Base-by-base conservation (phyloP, 371 early-diverging fungal species). In the Batkoa obscura region DNA sequence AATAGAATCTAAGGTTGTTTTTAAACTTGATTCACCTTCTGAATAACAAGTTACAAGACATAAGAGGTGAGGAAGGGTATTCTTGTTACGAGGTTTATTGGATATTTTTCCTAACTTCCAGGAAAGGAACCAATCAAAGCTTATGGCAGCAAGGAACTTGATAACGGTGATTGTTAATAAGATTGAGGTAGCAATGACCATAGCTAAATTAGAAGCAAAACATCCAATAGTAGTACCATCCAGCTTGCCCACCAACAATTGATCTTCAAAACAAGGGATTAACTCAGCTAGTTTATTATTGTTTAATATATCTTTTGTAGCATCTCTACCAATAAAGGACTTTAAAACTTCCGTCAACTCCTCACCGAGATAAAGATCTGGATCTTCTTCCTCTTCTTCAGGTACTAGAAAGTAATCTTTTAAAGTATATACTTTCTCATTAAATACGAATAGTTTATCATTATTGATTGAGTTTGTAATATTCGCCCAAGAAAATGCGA, bases 1-100 rank as follows among this genome's bases (percentile, higher is more conserved):
- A 13, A 98, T 69, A 33, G 92, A 91, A 61, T 93, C 88, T 51
- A 97, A 73, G 1, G 98, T 97, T 13, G 79, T 78, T 30, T 81
- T 75, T 13, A 97, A 68, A 12, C 86, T 83, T 31, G 81, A 84
- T 65, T 83, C 81, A 56, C 86, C 84, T 67, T 94, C 94, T 8
- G 88, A 84, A 67, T 94, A 94, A 66, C 88, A 87, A 6, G 91
- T 86, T 1, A 84, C 88, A 31, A 71, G 50, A 56, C 68, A 57
- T 15, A 71, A 37, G 8, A 68, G 63, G 45, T 64, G 64, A 35
- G 45, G 38, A 0, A 48, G 50, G 17, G 55, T n/a, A 42, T 54
- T 55, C 3, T 43, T 23, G 1, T 43, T 36, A 6, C 62, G 60
- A 13, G 58, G 41, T n/a, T 45, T 57, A 13, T 59, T 64, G 12